Conservation (phyloP, 108 stramenopile genomes). For the Skeletonema menzelii region DNA sequence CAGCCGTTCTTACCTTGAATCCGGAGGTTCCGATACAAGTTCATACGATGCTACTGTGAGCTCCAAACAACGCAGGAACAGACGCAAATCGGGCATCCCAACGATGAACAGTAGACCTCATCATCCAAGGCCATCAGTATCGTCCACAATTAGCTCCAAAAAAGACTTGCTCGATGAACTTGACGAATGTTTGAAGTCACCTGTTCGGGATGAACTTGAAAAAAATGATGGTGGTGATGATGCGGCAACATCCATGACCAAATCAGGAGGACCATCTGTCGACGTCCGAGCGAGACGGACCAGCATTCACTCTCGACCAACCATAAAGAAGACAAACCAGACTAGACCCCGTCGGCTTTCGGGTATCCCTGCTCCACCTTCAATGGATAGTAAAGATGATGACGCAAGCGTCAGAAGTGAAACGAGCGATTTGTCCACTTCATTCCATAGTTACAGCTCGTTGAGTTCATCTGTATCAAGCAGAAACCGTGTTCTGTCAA, state of each 20-base stretch:
- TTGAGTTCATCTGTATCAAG: constrained; percentile 1
- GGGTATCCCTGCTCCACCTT: not conserved
- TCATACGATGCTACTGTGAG: not conserved
- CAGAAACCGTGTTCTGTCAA: not conserved
- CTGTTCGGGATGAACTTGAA: not conserved
- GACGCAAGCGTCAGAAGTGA: constrained; percentile 26
- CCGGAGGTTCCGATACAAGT: not conserved
- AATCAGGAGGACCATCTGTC: not conserved
- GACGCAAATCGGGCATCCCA: constrained; percentile 2
- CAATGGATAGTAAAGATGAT: constrained; percentile 6
- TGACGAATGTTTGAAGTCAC: not conserved
- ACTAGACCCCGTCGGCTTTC: not conserved
- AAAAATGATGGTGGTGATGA: not conserved
- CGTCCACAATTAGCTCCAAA: not conserved
- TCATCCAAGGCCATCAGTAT: not conserved
- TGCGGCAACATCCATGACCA: not conserved
- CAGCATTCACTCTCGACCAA: not conserved
- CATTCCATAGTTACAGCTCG: constrained; percentile 24
- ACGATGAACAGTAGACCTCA: constrained; percentile 1
- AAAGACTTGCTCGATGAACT: not conserved
- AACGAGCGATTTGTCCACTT: constrained; percentile 40
- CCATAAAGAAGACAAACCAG: constrained; percentile 5
- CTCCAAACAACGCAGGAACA: not conserved
- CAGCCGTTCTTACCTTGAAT: not conserved
- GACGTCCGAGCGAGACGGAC: not conserved